Conservation (phyloP, 1,284 basidiomycete genomes). For the Violaceomyces palustris region DNA sequence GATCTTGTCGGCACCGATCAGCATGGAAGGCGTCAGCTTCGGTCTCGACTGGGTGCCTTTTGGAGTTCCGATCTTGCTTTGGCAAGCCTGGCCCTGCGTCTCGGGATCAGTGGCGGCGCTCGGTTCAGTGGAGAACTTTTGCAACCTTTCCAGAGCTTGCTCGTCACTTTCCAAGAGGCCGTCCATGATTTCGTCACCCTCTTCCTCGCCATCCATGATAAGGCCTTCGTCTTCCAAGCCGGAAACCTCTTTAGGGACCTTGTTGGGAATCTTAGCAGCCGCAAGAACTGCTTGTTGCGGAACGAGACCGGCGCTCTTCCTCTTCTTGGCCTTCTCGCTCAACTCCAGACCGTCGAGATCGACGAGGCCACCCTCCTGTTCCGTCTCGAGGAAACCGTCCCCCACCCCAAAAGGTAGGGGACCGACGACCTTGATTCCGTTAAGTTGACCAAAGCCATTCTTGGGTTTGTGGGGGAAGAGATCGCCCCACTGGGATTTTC, state of each 20-base stretch:
- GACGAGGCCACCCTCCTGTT: not conserved
- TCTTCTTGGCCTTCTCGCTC: not conserved
- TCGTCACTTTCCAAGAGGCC: not conserved
- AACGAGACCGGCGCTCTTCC: not conserved
- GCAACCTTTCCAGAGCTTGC: not conserved
- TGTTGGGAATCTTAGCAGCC: not conserved
- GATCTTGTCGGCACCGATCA: slow-evolving; percentile 2
- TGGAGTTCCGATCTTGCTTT: not conserved
- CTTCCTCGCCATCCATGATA: not conserved
- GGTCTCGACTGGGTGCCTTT: too few species aligned
- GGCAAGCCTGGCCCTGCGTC: not conserved
- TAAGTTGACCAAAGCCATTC: not conserved
- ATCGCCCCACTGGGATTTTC: slow-evolving; percentile 90
- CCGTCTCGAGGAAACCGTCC: not conserved
- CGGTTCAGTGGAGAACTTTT: not conserved
- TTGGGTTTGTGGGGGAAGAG: slow-evolving; percentile 70
- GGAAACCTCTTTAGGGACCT: not conserved
- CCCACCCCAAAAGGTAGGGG: not conserved
- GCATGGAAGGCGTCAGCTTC: too few species aligned
- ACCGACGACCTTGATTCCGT: not conserved
- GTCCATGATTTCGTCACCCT: not conserved
- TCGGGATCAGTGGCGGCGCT: not conserved
- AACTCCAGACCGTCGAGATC: not conserved
- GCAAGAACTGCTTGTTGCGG: not conserved
- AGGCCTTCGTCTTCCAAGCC: not conserved